A percentile compares a stretch with the other conserved stretches of the same genome.
Evolutionary conservation across 2,329 filamentous ascomycete species (phyloP).

Genomic region (Aureobasidium sp.): DNA sequence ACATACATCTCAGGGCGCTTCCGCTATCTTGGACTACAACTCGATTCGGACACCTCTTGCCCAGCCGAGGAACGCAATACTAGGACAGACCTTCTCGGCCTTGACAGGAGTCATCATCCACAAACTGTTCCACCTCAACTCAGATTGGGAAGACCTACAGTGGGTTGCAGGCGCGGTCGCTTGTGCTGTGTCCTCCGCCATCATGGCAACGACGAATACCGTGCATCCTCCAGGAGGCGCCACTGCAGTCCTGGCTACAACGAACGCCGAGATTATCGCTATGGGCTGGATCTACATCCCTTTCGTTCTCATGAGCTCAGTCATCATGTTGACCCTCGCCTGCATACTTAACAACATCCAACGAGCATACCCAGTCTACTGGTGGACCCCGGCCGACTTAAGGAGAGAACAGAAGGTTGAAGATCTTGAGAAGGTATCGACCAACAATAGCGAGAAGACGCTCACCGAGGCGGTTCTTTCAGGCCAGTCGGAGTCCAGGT

Average conservation of each 20-base stretch:
- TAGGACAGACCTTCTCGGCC: constrained; percentile 39
- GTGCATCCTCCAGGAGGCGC: constrained; percentile 45
- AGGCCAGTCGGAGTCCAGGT: background rate
- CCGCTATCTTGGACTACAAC: constrained; percentile 42
- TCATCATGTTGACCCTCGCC: constrained; percentile 36
- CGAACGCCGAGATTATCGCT: constrained; percentile 30
- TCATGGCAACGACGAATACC: constrained; percentile 41
- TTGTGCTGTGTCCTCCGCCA: constrained; percentile 35
- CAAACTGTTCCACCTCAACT: constrained; percentile 36
- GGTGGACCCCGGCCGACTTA: constrained; percentile 35
- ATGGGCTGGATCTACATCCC: constrained; percentile 41
- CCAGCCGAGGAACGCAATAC: constrained; percentile 39
- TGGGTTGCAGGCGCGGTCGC: constrained; percentile 40
- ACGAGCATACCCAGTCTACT: constrained; percentile 39
- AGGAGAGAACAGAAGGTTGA: constrained; percentile 15
- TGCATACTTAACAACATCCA: constrained; percentile 40
- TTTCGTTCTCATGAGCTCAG: constrained; percentile 34
- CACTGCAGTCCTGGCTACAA: constrained; percentile 39
- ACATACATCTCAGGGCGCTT: constrained; percentile 32
- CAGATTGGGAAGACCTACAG: constrained; percentile 29
- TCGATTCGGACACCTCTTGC: constrained; percentile 38
- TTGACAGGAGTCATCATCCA: constrained; percentile 37
- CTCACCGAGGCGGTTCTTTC: background rate
- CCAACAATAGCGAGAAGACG: background rate
- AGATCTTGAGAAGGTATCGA: constrained; percentile 12